These are phyloP conservation scores for Cutaneotrichosporon arboriforme DNA, from an alignment of 1,284 basidiomycete species.

Conservation along the genomic window DNA sequence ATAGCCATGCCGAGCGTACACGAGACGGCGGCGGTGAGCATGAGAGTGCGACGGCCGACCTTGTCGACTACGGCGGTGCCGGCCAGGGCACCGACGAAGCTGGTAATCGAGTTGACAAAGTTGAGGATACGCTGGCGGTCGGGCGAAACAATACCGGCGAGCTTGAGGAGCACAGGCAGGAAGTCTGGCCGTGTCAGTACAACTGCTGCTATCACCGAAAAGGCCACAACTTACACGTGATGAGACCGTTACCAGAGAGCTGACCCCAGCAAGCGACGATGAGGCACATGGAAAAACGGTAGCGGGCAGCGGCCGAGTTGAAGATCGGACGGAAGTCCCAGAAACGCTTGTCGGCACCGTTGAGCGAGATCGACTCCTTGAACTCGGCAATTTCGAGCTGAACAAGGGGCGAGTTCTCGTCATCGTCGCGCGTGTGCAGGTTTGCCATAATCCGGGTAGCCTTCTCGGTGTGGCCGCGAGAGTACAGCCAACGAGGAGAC, in stretches of 20 bases:
- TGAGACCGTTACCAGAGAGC: constrained; percentile 32
- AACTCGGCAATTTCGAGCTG: constrained; percentile 56
- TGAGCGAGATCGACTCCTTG: constrained; percentile 50
- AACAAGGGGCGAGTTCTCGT: constrained; percentile 54
- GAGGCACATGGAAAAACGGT: constrained; percentile 54
- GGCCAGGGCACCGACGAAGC: constrained; percentile 26
- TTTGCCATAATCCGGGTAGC: constrained; percentile 18
- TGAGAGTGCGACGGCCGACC: constrained; percentile 28
- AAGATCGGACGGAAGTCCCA: constrained; percentile 58
- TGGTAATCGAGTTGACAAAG: constrained; percentile 31
- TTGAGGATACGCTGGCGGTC: constrained; percentile 29
- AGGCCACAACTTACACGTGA: constrained; percentile 39
- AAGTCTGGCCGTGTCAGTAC: constrained; percentile 19
- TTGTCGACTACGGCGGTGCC: constrained; percentile 27
- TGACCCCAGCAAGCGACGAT: constrained; percentile 39
- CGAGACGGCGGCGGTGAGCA: constrained; percentile 23
- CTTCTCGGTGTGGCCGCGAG: constrained; percentile 17
- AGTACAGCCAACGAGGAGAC: constrained; percentile 52
- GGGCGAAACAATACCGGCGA: constrained; percentile 24
- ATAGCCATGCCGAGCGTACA: constrained; percentile 28
- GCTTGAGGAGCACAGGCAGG: constrained; percentile 26
- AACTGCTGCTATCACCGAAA: constrained; percentile 24
- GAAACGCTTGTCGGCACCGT: constrained; percentile 43
- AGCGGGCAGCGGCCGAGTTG: constrained; percentile 50
- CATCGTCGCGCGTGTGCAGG: constrained; percentile 52